Percentiles rank a stretch among this genome's conserved stretches.
Evolutionary conservation across 345 rosid genomes (phyloP).

Genomic region (Crucihimalaya himalaica): DNA sequence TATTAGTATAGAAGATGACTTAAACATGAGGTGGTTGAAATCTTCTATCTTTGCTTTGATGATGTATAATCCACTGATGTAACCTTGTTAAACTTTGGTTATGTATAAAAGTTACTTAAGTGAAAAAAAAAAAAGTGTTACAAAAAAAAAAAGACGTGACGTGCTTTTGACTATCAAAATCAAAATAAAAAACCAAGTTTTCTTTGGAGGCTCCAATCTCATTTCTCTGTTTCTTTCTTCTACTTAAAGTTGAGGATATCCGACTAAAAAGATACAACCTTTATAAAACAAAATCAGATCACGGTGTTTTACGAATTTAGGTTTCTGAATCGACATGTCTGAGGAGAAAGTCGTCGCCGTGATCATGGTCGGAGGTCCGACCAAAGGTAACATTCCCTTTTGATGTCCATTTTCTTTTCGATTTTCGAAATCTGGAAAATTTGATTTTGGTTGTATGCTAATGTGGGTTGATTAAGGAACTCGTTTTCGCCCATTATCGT

Average conservation of each 20-base stretch:
- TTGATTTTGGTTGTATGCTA: neutral
- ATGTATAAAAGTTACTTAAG: too few species aligned
- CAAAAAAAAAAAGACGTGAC: too few species aligned
- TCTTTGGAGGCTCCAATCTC: neutral
- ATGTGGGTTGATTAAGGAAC: conserved; percentile 55
- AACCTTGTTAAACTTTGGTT: too few species aligned
- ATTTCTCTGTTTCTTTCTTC: conserved; percentile 6
- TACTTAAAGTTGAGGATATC: conserved; percentile 13
- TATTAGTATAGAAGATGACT: too few species aligned
- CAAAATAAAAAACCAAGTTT: too few species aligned
- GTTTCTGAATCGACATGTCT: conserved; percentile 42
- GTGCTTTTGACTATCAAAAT: too few species aligned
- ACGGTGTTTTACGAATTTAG: neutral
- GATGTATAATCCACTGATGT: too few species aligned
- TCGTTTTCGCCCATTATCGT: conserved; percentile 75
- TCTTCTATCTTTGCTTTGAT: too few species aligned
- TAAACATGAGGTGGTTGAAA: too few species aligned
- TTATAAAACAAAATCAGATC: neutral
- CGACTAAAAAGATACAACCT: conserved; percentile 14
- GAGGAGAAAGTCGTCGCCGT: conserved; percentile 77
- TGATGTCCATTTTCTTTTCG: neutral
- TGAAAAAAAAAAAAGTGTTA: too few species aligned
- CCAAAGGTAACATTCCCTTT: conserved; percentile 52
- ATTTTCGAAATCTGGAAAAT: neutral
- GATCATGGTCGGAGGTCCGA: conserved; percentile 92